A percentile compares a stretch with the other conserved stretches of the same genome.
Evolutionary conservation across 495 filamentous ascomycete species (phyloP).

Genomic region (Annulohypoxylon maeteangense): DNA sequence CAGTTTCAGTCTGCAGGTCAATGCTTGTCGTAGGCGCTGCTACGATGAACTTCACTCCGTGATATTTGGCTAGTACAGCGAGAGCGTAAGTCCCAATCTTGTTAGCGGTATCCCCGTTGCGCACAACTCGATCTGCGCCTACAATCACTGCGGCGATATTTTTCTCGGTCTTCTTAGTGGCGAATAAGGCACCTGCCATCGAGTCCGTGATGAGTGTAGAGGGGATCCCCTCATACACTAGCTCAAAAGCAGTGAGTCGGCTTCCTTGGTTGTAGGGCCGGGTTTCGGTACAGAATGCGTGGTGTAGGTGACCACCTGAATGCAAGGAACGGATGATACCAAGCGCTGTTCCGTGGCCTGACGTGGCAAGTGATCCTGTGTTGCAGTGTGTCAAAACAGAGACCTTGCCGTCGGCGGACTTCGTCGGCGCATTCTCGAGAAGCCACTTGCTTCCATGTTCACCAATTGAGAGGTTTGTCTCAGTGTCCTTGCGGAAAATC

Average conservation of each 20-base stretch:
- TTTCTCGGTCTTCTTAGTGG: conserved; percentile 61
- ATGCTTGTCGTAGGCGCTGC: conserved; percentile 95
- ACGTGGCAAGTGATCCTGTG: conserved; percentile 95
- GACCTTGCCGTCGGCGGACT: conserved; percentile 58
- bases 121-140: conserved; percentile 92
- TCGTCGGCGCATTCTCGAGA: conserved; percentile 54
- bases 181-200: conserved; percentile 88
- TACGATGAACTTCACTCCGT: conserved; percentile 93
- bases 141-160: conserved; percentile 88
- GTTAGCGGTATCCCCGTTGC: conserved; percentile 97
- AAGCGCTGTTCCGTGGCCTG: conserved; percentile 94
- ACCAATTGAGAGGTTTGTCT: conserved; percentile 88
- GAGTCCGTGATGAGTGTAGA: conserved; percentile 94
- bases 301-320: conserved; percentile 68
- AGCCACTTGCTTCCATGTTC: conserved; percentile 87
- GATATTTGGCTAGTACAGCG: conserved; percentile 84
- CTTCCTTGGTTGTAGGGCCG: conserved; percentile 98
- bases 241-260: conserved; percentile 92
- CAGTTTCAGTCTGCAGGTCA: conserved; percentile 80
- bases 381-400: conserved; percentile 96
- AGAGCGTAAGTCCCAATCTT: conserved; percentile 97
- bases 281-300: conserved; percentile 96
- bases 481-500: conserved; percentile 87
- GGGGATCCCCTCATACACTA: conserved; percentile 93
- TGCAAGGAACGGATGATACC: conserved; percentile 92